These are phyloP conservation scores for Mrakia gelida DNA, from an alignment of 768 basidiomycete genomes.

Conservation along the genomic window DNA sequence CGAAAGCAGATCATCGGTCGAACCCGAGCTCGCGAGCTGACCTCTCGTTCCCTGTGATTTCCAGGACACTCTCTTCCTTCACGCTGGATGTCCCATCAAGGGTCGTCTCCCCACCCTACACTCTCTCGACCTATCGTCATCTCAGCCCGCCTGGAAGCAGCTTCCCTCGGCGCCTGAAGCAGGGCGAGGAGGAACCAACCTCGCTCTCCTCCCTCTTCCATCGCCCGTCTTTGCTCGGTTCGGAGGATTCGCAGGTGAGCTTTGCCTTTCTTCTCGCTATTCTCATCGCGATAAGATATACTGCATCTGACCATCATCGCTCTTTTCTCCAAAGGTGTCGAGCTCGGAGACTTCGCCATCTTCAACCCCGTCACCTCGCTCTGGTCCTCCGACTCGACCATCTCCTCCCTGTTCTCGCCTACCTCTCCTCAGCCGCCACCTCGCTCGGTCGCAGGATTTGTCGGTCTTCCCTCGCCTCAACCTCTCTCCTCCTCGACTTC, in stretches of 20 bases:
- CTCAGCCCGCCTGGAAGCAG: conserved; percentile 39
- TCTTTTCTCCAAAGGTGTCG: conserved; percentile 38
- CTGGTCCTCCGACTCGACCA: conserved; percentile 39
- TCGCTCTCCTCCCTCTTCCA: conserved; percentile 39
- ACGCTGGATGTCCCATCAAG: conserved; percentile 48
- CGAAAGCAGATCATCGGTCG: background rate
- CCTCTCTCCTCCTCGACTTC: conserved; percentile 20
- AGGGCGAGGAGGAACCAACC: conserved; percentile 49
- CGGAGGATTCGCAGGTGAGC: conserved; percentile 42
- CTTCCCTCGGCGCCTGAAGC: conserved; percentile 46
- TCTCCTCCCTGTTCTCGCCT: conserved; percentile 38
- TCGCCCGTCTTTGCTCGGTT: conserved; percentile 46
- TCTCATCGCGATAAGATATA: no score
- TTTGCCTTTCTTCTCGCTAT: no score
- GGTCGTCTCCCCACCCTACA: conserved; percentile 47
- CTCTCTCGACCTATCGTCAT: conserved; percentile 40
- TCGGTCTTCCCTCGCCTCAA: conserved; percentile 34
- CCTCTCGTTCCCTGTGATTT: background rate
- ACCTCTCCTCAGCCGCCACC: conserved; percentile 43
- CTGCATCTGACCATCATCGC: no score
- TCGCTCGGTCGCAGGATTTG: conserved; percentile 46
- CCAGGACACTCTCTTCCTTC: conserved; percentile 46
- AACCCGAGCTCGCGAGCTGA: background rate
- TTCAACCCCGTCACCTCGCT: conserved; percentile 40
- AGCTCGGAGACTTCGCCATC: conserved; percentile 47